These are phyloP conservation scores for Cladophialophora carrionii DNA, from an alignment of 2,329 filamentous ascomycete genomes.

Conservation along the genomic window DNA sequence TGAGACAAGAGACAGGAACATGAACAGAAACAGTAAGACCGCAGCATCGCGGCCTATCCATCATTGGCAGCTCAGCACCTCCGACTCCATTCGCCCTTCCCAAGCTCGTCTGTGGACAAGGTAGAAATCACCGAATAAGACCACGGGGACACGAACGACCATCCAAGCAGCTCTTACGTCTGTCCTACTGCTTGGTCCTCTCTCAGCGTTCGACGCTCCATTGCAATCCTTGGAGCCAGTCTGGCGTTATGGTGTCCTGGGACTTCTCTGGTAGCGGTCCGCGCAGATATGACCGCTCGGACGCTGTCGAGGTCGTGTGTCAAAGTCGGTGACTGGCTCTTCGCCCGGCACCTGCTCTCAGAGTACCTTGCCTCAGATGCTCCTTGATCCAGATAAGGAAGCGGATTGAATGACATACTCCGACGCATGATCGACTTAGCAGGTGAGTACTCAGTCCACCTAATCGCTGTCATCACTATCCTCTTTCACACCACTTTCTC, in stretches of 20 bases:
- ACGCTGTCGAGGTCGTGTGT: neutral
- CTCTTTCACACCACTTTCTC: conserved; percentile 30
- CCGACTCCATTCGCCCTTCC: neutral
- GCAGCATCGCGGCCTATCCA: neutral
- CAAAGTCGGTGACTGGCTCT: neutral
- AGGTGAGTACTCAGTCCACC: neutral
- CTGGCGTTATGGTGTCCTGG: neutral
- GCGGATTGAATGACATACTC: neutral
- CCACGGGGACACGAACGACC: neutral
- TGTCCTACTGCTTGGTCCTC: neutral
- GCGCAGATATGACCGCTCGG: neutral
- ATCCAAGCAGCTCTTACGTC: neutral
- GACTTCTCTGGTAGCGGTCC: neutral
- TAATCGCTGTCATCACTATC: conserved; percentile 36
- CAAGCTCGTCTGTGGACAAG: neutral
- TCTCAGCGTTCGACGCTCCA: neutral
- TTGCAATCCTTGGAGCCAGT: neutral
- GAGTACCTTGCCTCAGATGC: neutral
- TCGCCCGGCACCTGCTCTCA: neutral
- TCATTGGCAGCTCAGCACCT: neutral
- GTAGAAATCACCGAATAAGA: neutral
- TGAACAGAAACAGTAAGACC: neutral
- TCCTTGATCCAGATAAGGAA: neutral
- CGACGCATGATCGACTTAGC: neutral
- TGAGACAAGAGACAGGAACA: neutral